phyloP scores from a whole-genome alignment of 495 filamentous ascomycete genomes.

The Neurospora sp. region DNA sequence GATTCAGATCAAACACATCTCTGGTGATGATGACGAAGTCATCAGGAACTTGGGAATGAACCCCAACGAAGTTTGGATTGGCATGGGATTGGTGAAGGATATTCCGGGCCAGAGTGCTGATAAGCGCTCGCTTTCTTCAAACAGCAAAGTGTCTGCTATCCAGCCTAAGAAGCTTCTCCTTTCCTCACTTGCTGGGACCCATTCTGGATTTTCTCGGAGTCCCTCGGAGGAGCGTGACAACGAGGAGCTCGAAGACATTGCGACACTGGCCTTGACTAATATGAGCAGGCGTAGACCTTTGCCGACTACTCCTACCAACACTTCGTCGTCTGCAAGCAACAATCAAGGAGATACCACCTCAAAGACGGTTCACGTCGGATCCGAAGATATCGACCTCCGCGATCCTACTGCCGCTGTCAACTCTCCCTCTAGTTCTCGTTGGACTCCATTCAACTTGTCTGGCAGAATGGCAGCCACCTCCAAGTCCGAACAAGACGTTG shows the following conservation, averaged over 20 bases:
- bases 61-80: not conserved
- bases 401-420: not conserved
- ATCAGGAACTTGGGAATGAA: constrained; percentile 9
- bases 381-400: not conserved
- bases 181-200: not conserved
- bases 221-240: not conserved
- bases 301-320: not conserved
- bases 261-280: not conserved
- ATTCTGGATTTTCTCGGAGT: not conserved
- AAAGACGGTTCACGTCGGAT: not conserved
- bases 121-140: not conserved
- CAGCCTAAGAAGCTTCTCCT: not conserved
- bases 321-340: not conserved
- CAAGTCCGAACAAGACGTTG: not conserved
- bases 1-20: constrained; percentile 21
- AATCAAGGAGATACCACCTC: not conserved
- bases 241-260: not conserved
- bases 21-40: constrained; percentile 9
- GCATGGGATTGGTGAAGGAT: not conserved
- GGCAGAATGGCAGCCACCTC: not conserved
- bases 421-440: not conserved
- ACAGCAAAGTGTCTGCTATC: not conserved
- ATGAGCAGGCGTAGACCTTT: not conserved
- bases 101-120: not conserved
- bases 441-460: not conserved